These are phyloP conservation scores for Cordyceps militaris DNA, from an alignment of 2,329 filamentous ascomycete genomes.

Conservation along the genomic window DNA sequence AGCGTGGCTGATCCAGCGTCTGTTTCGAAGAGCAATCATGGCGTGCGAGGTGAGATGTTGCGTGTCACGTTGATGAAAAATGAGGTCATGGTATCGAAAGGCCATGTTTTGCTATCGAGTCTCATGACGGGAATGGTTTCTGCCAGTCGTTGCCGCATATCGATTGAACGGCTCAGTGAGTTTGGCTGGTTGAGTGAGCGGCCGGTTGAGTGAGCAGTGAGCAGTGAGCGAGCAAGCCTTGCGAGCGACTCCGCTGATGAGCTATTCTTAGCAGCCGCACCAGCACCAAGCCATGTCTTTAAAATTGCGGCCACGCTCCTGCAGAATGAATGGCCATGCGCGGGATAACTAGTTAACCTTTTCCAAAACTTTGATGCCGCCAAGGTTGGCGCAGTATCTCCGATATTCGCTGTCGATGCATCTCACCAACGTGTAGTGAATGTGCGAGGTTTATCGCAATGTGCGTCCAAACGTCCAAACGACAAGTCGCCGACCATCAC, in stretches of 20 bases:
- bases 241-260: background rate
- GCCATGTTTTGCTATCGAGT: background rate
- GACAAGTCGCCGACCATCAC: background rate
- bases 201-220: background rate
- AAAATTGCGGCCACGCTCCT: background rate
- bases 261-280: constrained; percentile 8
- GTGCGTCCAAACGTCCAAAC: background rate
- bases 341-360: too few species aligned
- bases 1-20: constrained; percentile 3
- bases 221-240: background rate
- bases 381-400: background rate
- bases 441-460: background rate
- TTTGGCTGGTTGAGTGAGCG: background rate
- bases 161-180: background rate
- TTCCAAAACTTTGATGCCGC: background rate
- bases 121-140: background rate
- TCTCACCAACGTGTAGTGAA: background rate
- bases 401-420: too few species aligned
- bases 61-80: constrained; percentile 3
- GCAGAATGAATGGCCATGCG: too few species aligned
- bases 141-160: background rate
- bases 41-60: background rate
- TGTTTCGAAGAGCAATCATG: background rate
- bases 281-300: background rate
- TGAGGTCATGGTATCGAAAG: background rate